Base-by-base conservation (phyloP, 768 basidiomycete genomes). In the Antrodiella citrinella region DNA sequence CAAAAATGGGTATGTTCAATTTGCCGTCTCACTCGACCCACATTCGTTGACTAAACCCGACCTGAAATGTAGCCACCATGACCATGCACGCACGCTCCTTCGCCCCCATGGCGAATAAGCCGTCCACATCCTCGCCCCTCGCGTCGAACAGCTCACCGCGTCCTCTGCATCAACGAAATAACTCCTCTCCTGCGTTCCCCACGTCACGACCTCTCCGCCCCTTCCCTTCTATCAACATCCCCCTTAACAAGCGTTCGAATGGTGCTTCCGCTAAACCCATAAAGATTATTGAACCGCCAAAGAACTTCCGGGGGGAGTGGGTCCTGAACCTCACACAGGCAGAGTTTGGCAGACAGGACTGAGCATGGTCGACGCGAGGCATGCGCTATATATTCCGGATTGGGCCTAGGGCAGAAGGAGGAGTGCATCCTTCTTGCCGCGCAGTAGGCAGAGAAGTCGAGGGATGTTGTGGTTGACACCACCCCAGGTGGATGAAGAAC, bases 251-350 rank as follows among this genome's bases (percentile, higher is more conserved):
- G n/a, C 15, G 15, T 5, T 43, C 41, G 15, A 11, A 47, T 3
- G 26, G 51, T 20, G 53, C 62, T 4, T 64, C 59, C 49, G 66
- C 60, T 50, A 77, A 78, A 49, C 70, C 82, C 4, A 72, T 81
- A 15, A 91, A 91, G 61, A 72, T 91, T 61, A 90, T 92, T 51
- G 77, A 88, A 63, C 84, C 86, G 9, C 86, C 90, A 22, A 74
- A 80, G 60, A 81, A 85, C 63, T 80, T 79, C 66, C 76, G 78
- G 63, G 72, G 73, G 44, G 79, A 77, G 35, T 91, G 90, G 58
- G 72, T 84, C 53, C 79, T 92, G 47, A 77, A 91, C 66, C 74
- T 92, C 51, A 90, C 89, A 0, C 89, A 89, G 63, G 87, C 80
- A 5, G 89, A 92, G 64, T 75, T 92, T 64, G 77, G 86, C 65